Evolutionary conservation across 257 asterid species (phyloP), one percentile per base, ranked within the genome.

Genomic region (Fraxinus anomala): DNA sequence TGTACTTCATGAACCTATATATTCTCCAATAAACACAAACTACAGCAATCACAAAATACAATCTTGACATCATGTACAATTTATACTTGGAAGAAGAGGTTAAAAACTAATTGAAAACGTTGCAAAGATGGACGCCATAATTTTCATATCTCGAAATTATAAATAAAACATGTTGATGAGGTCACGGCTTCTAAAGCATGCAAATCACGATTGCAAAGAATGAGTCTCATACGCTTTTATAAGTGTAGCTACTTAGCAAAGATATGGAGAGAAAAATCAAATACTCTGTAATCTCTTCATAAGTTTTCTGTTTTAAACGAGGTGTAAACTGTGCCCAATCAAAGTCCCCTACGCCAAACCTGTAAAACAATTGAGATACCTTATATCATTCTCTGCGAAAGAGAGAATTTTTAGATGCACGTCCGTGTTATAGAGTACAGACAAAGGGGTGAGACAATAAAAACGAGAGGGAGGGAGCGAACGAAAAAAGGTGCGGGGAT

Each of bases 311-410:
- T 91, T 92, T 94, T 77, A 94, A 84, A 80, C 93, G 93, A 14
- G 90, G 91, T 54, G 86, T 83, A 81, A 92, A 94, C 86, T 92
- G 95, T 67, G 89, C 86, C 99, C 99, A 94, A 79, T 92, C 97
- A 77, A 80, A 89, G 76, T 87, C 90, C 72, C 97, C 96, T 47
- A 87, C 85, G 63, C 99, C 99, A 85, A 89, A 92, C 83, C 99
- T 94, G 89, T 30, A 76, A 56, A 72, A 76, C 68, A 74, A 75
- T 83, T 68, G 26, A 59, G 6, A 47, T 47, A 19, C 0, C 19
- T 3, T 14, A 47, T 40, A 40, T 40, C 47, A 40, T 40, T 40
- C 47, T 10, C 16, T 10, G 16, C 19, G 19, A 59, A 51, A 40
- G 36, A 70, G 69, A 66, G 34, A 14, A 47, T 13, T 47, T 47